These are phyloP conservation scores for Marasmius tenuissimus DNA, from an alignment of 1,284 basidiomycete genomes.

Conservation along the genomic window DNA sequence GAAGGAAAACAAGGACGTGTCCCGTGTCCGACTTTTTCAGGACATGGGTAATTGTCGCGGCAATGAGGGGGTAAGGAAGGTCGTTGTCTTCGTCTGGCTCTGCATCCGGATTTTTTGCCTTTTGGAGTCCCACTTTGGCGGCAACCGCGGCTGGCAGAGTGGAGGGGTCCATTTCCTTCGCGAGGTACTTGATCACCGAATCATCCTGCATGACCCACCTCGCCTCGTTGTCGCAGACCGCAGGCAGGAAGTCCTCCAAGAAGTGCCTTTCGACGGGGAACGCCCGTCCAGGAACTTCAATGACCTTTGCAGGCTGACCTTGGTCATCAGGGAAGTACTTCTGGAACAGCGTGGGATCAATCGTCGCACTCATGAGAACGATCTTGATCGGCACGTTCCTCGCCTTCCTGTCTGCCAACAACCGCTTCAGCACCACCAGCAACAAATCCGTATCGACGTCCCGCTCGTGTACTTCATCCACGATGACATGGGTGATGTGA, in stretches of 20 bases:
- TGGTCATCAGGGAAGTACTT: constrained; percentile 76
- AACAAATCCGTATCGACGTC: constrained; percentile 94
- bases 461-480: constrained; percentile 97
- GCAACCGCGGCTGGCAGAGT: background rate
- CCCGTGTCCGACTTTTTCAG: constrained; percentile 77
- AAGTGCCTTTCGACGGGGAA: constrained; percentile 86
- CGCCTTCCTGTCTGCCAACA: constrained; percentile 76
- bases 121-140: constrained; percentile 11
- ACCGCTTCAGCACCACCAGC: constrained; percentile 87
- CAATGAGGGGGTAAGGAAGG: constrained; percentile 82
- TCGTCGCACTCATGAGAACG: constrained; percentile 95
- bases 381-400: constrained; percentile 83
- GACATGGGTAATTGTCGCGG: constrained; percentile 82
- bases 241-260: constrained; percentile 76
- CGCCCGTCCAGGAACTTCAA: constrained; percentile 90
- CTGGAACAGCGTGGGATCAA: constrained; percentile 89
- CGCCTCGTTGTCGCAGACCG: constrained; percentile 42
- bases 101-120: background rate
- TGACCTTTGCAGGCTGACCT: constrained; percentile 69
- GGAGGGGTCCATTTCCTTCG: constrained; percentile 63
- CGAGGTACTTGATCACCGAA: constrained; percentile 76
- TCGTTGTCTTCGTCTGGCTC: constrained; percentile 68
- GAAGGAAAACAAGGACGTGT: constrained; percentile 90
- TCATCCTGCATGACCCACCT: constrained; percentile 79
- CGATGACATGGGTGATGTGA: constrained; percentile 86